These are phyloP conservation scores for Rhodomyrtus psidioides DNA, from an alignment of 441 rosid genomes.

Conservation along the genomic window DNA sequence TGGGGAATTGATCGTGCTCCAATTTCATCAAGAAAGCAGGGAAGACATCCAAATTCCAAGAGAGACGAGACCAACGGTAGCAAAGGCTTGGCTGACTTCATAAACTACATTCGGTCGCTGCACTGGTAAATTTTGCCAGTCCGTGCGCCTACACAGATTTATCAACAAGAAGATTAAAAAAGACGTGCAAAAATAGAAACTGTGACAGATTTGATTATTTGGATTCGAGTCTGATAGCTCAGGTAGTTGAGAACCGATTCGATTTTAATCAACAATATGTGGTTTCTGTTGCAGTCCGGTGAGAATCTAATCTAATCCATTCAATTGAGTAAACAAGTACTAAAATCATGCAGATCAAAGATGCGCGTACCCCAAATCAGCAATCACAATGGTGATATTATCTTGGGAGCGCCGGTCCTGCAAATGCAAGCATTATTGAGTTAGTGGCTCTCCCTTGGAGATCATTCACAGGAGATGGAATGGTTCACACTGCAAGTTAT, in stretches of 20 bases:
- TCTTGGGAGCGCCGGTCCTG: constrained; percentile 83
- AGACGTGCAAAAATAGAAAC: not conserved
- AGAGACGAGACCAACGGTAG: constrained; percentile 61
- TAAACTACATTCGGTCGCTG: constrained; percentile 39
- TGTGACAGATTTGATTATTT: not conserved
- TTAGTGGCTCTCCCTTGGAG: not conserved
- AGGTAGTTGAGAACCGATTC: not conserved
- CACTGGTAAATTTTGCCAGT: constrained; percentile 65
- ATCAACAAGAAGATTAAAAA: not conserved
- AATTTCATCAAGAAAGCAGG: constrained; percentile 28
- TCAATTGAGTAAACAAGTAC: not conserved
- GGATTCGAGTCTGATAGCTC: not conserved
- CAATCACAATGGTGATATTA: constrained; percentile 74
- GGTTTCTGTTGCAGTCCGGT: not conserved
- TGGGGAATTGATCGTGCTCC: not conserved
- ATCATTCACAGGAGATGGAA: not conserved
- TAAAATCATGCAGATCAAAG: not conserved
- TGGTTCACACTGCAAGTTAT: not conserved
- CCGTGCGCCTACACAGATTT: constrained; percentile 46
- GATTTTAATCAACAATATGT: not conserved
- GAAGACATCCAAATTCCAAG: constrained; percentile 81
- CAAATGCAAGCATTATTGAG: constrained; percentile 7
- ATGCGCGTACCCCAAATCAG: constrained; percentile 74
- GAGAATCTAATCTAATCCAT: not conserved
- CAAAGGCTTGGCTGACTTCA: constrained; percentile 73